These are phyloP conservation scores for Ichthyophthirius multifiliis DNA, from an alignment of 169 alveolate genomes.

Conservation along the genomic window DNA sequence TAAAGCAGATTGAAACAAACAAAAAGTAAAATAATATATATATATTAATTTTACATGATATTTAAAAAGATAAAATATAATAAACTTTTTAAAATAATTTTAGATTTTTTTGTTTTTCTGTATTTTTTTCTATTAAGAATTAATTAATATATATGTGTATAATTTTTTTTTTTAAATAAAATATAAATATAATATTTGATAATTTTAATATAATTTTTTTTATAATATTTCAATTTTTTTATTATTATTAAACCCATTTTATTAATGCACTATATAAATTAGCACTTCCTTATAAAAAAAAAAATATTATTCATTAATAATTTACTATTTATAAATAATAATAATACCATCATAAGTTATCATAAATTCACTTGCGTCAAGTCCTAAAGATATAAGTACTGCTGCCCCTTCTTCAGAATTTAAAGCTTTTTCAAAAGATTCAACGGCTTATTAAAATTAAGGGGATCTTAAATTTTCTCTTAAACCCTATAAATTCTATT, in stretches of 20 bases:
- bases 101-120: no score
- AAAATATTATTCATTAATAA: not conserved
- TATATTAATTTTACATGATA: no score
- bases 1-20: conserved; percentile 24
- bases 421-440: not conserved
- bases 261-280: not conserved
- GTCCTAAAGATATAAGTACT: not conserved
- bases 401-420: not conserved
- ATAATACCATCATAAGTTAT: not conserved
- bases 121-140: no score
- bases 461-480: not conserved
- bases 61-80: no score
- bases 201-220: no score
- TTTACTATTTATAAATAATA: not conserved
- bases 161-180: no score
- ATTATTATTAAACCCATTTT: not conserved
- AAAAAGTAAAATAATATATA: no score
- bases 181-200: no score
- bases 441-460: not conserved
- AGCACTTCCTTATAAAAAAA: not conserved
- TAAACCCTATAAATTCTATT: not conserved
- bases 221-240: not conserved
- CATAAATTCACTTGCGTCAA: not conserved
- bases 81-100: no score
- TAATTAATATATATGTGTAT: no score